Evolutionary conservation across 2,329 filamentous ascomycete species (phyloP), one percentile per base, ranked within the genome.

Genomic region (Bipolaris oryzae): DNA sequence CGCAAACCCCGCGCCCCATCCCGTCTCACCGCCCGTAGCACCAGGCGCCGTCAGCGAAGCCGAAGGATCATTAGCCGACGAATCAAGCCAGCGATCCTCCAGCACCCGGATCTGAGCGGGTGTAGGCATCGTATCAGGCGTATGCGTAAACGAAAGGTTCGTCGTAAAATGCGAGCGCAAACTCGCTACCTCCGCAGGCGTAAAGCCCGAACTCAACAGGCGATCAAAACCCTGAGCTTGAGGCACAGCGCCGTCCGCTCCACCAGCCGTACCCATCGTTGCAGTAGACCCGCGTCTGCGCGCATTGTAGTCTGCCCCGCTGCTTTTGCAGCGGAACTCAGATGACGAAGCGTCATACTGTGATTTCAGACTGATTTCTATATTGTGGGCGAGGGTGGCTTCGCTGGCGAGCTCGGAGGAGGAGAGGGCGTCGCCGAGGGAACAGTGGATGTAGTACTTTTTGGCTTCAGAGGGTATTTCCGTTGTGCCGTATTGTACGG

Each of bases 81-180:
- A 79, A 68, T 98, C 94, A 60, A 98, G 89, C 94, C 94, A 98
- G 10, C 87, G 82, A 70, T 98, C 94, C 75, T 98, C 94, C 72
- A 97, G 84, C 20, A 85, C 81, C 13, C 91, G 87, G 67, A 97
- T 80, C 25, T 88, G 85, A 60, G 89, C 84, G 0, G 91, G 89
- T 10, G 86, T 88, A 1, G 94, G 94, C 89, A 96, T 91, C 0
- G 90, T 90, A 73, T 96, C 93, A 0, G 92, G 92, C 0, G 92
- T 96, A 73, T 91, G 91, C 23, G 89, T 89, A 62, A 89, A 85
- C 28, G 89, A 86, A 70, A 96, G 90, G 61, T 96, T 90, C 42
- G 89, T 89, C 41, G 91, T 85, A 77, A 98, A 99, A 75, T 98
- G 94, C 20, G 92, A 86, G 18, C 95, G 87, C 13, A 99, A 83